Evolutionary conservation across 2,329 filamentous ascomycete genomes (phyloP).

Genomic region (Calonectria hawksworthii): DNA sequence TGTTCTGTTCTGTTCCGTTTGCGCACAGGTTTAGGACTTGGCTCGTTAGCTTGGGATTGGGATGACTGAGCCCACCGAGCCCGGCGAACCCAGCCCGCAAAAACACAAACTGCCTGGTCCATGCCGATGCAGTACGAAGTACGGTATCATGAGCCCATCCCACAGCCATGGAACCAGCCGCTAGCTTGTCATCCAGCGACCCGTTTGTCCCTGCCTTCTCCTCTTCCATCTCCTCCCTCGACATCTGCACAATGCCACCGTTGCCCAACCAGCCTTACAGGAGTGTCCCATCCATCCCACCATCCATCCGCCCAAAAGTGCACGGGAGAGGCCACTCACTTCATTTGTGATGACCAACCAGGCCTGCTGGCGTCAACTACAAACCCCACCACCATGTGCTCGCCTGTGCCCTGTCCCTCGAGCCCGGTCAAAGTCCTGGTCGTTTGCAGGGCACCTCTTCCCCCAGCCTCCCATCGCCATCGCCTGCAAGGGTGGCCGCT

Average conservation of each 20-base stretch:
- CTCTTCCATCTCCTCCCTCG: constrained; percentile 27
- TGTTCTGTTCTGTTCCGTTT: constrained; percentile 19
- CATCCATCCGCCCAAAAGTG: constrained; percentile 14
- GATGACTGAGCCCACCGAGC: constrained; percentile 13
- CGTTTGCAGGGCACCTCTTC: not conserved
- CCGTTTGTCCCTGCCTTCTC: constrained; percentile 1
- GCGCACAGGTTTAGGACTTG: constrained; percentile 21
- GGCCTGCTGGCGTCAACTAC: not conserved
- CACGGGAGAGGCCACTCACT: constrained; percentile 12
- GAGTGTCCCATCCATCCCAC: constrained; percentile 14
- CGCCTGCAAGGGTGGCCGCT: constrained; percentile 24
- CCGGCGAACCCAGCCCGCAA: constrained; percentile 16
- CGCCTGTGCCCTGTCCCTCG: constrained; percentile 5
- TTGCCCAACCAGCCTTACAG: constrained; percentile 26
- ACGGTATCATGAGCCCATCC: constrained; percentile 34
- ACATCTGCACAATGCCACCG: constrained; percentile 17
- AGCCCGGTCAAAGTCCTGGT: constrained; percentile 11
- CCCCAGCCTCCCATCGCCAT: constrained; percentile 9
- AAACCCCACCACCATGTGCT: constrained; percentile 11
- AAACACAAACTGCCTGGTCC: constrained; percentile 8
- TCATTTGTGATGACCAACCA: constrained; percentile 3
- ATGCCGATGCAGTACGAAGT: constrained; percentile 12
- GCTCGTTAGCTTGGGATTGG: not conserved
- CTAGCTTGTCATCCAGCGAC: constrained; percentile 12
- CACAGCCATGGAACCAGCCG: constrained; percentile 34